Conservation (phyloP, 2,329 filamentous ascomycete genomes). For the Orbilia blumenaviensis region DNA sequence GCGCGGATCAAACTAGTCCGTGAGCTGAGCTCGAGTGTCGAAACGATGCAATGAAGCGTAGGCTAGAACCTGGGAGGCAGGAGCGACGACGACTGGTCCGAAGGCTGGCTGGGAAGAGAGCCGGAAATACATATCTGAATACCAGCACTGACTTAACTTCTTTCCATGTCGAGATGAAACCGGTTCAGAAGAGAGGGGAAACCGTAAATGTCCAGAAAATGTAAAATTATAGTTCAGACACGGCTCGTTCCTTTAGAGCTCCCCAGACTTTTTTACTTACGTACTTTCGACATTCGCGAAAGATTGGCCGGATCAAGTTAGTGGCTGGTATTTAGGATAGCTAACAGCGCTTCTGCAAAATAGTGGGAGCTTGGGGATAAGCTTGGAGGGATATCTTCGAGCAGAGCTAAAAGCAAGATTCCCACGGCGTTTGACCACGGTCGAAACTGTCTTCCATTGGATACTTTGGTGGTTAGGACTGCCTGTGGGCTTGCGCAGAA, state of each 20-base stretch:
- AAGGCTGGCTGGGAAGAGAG: constrained; percentile 12
- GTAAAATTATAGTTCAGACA: constrained; percentile 18
- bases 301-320: constrained; percentile 47
- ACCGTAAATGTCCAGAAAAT: constrained; percentile 3
- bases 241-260: constrained; percentile 9
- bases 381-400: neutral
- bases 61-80: constrained; percentile 50
- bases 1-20: constrained; percentile 48
- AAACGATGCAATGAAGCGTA: constrained; percentile 20
- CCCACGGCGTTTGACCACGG: constrained; percentile 32
- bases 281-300: neutral
- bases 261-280: neutral
- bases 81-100: constrained; percentile 15
- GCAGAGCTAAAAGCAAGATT: constrained; percentile 25
- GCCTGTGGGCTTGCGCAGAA: constrained; percentile 3
- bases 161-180: constrained; percentile 12
- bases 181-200: neutral
- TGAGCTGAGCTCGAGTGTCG: constrained; percentile 18
- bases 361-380: neutral
- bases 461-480: constrained; percentile 1
- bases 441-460: constrained; percentile 27
- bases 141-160: too few species aligned
- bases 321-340: constrained; percentile 11
- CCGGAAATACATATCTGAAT: constrained; percentile 4
- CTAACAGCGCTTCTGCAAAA: constrained; percentile 35